phyloP scores from a whole-genome alignment of 2,329 filamentous ascomycete species.

The Fusarium praegraminearum region DNA sequence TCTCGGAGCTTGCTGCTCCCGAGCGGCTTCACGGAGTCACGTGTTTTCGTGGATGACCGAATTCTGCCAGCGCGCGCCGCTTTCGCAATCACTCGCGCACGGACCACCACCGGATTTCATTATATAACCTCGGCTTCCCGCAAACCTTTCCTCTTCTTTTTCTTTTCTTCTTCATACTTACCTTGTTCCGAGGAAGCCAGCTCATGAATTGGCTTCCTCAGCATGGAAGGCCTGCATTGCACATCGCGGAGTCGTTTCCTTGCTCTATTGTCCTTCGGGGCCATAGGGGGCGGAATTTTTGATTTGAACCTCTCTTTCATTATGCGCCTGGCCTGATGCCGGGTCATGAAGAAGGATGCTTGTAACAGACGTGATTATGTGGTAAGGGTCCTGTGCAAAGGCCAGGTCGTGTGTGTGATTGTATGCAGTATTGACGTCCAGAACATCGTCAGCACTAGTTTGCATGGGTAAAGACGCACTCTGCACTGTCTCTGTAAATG shows the following conservation, averaged over 20 bases:
- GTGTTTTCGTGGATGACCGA: not conserved
- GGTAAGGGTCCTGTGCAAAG: too few species aligned
- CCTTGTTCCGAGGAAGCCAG: slow-evolving; percentile 60
- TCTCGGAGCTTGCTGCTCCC: not conserved
- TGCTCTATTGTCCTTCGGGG: slow-evolving; percentile 66
- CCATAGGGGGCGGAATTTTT: slow-evolving; percentile 67
- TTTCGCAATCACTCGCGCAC: slow-evolving; percentile 19
- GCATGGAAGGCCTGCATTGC: slow-evolving; percentile 66
- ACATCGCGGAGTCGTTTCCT: slow-evolving; percentile 63
- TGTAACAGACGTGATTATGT: too few species aligned
- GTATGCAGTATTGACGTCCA: too few species aligned
- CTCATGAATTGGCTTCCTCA: slow-evolving; percentile 60
- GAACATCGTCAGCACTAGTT: too few species aligned
- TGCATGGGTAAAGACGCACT: too few species aligned
- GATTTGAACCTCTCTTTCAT: slow-evolving; percentile 64
- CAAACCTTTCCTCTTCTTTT: slow-evolving; percentile 40
- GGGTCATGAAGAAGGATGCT: slow-evolving; percentile 45
- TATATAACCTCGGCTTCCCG: slow-evolving; percentile 49
- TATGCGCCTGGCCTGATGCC: slow-evolving; percentile 54
- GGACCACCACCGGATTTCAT: fast-evolving
- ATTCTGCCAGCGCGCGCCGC: slow-evolving; percentile 1
- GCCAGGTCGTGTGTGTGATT: too few species aligned
- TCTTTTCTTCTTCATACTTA: slow-evolving; percentile 65
- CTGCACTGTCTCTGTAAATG: not conserved
- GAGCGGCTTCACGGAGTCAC: not conserved